A percentile compares a stretch with the other conserved stretches of the same genome.
Conservation (phyloP, 257 asterid genomes). For the Nicotiana noctiflora region DNA sequence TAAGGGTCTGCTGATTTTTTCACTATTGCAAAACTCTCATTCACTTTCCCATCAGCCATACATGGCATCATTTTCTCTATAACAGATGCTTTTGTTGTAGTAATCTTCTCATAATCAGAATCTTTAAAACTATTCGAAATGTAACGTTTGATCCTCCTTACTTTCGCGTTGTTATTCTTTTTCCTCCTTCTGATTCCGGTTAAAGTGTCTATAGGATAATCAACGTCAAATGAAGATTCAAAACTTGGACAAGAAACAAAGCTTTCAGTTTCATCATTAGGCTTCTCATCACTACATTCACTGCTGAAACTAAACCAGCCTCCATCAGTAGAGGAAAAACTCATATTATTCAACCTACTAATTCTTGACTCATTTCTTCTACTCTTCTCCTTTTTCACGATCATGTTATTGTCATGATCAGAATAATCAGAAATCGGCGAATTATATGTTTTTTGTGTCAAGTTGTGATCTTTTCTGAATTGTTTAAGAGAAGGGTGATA, state of each 20-base stretch:
- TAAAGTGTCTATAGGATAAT: not conserved
- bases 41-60: constrained; percentile 28
- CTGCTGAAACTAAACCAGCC: constrained; percentile 15
- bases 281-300: constrained; percentile 10
- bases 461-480: constrained; percentile 6
- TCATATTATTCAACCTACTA: constrained; percentile 10
- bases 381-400: not conserved
- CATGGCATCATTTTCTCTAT: constrained; percentile 19
- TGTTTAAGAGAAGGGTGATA: constrained; percentile 22
- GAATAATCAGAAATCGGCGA: constrained; percentile 33
- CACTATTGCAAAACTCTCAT: constrained; percentile 49
- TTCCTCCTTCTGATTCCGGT: constrained; percentile 10
- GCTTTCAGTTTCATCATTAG: constrained; percentile 27
- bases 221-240: constrained; percentile 21
- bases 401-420: constrained; percentile 11
- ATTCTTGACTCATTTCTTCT: constrained; percentile 12
- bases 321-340: constrained; percentile 22
- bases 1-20: constrained; percentile 64
- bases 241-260: constrained; percentile 29
- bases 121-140: constrained; percentile 29
- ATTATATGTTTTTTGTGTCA: constrained; percentile 13
- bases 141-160: constrained; percentile 18
- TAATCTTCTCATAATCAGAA: constrained; percentile 2
- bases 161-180: constrained; percentile 13
- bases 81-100: constrained; percentile 4